Conservation (phyloP, 371 early-diverging fungal species). For the Mortierella sp. region DNA sequence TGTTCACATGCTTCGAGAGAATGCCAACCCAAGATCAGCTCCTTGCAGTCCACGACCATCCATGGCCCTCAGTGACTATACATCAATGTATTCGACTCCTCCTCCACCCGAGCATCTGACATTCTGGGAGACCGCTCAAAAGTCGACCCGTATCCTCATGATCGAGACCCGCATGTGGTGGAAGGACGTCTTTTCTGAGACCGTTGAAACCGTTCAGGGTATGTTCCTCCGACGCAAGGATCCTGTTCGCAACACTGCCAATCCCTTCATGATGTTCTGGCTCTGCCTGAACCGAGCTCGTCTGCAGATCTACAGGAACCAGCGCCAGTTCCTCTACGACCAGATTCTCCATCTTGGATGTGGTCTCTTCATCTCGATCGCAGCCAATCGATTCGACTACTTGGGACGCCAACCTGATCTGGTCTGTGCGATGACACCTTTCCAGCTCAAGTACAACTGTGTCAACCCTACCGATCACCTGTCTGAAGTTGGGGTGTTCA, state of each 20-base stretch:
- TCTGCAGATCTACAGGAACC: slow-evolving; percentile 61
- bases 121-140: slow-evolving; percentile 55
- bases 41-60: slow-evolving; percentile 30
- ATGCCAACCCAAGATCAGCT: slow-evolving; percentile 1
- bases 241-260: slow-evolving; percentile 57
- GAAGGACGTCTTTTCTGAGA: slow-evolving; percentile 39
- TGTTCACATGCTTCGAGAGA: slow-evolving; percentile 35
- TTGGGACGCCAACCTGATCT: slow-evolving; percentile 57
- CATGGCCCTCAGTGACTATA: slow-evolving; percentile 37
- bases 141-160: slow-evolving; percentile 24
- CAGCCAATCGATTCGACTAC: slow-evolving; percentile 51
- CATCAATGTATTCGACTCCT: slow-evolving; percentile 35
- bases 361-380: slow-evolving; percentile 58
- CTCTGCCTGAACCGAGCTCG: slow-evolving; percentile 57
- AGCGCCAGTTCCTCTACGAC: slow-evolving; percentile 58
- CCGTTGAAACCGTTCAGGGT: slow-evolving; percentile 35
- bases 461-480: slow-evolving; percentile 38
- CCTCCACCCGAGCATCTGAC: slow-evolving; percentile 48
- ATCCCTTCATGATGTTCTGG: slow-evolving; percentile 49
- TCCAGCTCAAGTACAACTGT: slow-evolving; percentile 44
- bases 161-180: slow-evolving; percentile 51
- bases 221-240: slow-evolving; percentile 46
- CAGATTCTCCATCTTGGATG: slow-evolving; percentile 63
- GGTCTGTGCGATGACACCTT: slow-evolving; percentile 57
- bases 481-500: slow-evolving; percentile 55